Percentiles rank a stretch among this genome's conserved stretches.
These are phyloP conservation scores for Mallotus repandus DNA, from an alignment of 441 rosid genomes.

Conservation along the genomic window DNA sequence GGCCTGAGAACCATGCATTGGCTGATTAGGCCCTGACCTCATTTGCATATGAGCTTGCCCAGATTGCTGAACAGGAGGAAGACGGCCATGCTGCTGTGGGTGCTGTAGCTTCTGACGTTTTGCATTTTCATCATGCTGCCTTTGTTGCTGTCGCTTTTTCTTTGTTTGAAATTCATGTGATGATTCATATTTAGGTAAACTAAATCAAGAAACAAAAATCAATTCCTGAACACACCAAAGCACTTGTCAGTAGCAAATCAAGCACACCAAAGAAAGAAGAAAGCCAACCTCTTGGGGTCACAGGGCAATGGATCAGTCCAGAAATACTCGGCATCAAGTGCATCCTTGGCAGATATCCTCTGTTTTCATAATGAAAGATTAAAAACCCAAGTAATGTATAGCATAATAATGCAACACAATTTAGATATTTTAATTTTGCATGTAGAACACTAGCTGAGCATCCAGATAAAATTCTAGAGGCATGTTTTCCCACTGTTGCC, in stretches of 20 bases:
- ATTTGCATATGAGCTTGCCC: conserved; percentile 71
- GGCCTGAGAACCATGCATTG: conserved; percentile 59
- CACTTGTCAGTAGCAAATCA: background rate
- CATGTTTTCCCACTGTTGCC: background rate
- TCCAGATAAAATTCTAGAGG: background rate
- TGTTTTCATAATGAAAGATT: conserved; percentile 19
- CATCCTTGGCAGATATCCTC: conserved; percentile 98
- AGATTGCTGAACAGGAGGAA: conserved; percentile 79
- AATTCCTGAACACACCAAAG: background rate
- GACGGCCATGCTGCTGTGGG: conserved; percentile 71
- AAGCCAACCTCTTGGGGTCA: conserved; percentile 80
- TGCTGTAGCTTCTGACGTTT: conserved; percentile 87
- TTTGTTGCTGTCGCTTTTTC: conserved; percentile 92
- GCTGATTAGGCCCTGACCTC: conserved; percentile 78
- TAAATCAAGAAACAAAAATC: conserved; percentile 31
- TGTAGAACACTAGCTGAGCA: background rate
- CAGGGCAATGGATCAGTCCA: conserved; percentile 98
- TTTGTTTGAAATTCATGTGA: conserved; percentile 98
- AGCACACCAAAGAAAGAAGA: background rate
- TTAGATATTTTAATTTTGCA: conserved; percentile 3
- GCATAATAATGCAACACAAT: background rate
- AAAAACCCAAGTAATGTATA: background rate
- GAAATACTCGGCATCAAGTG: conserved; percentile 96
- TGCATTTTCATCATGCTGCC: conserved; percentile 86
- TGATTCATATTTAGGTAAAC: conserved; percentile 91